These are phyloP conservation scores for Lycium barbarum DNA, from an alignment of 257 asterid genomes.

Conservation along the genomic window DNA sequence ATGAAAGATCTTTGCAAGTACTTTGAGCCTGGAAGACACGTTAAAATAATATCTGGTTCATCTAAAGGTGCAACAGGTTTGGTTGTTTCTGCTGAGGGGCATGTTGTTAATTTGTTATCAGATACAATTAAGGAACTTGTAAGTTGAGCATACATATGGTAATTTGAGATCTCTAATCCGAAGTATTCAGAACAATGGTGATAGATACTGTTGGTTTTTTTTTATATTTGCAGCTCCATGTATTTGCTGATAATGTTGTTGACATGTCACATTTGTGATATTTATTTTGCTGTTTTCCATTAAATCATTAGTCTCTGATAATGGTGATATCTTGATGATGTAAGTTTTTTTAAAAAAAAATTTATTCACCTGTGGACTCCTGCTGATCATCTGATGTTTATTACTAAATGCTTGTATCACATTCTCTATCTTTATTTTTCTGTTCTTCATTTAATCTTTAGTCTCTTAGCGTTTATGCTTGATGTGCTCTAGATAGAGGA, in stretches of 20 bases:
- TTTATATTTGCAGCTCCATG: slow-evolving; percentile 64
- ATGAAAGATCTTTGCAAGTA: slow-evolving; percentile 90
- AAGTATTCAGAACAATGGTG: slow-evolving; percentile 2
- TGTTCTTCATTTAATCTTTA: background rate
- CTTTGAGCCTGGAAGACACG: slow-evolving; percentile 94
- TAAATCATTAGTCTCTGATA: background rate
- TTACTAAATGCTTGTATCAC: background rate
- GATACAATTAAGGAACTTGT: slow-evolving; percentile 98
- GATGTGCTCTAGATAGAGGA: slow-evolving; percentile 65
- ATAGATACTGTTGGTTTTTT: background rate
- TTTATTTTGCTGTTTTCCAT: no score
- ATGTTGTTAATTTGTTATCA: slow-evolving; percentile 90
- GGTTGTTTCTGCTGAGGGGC: slow-evolving; percentile 97
- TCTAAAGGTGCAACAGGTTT: slow-evolving; percentile 97
- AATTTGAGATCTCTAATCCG: slow-evolving; percentile 1
- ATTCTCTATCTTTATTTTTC: background rate
- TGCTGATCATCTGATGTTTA: background rate
- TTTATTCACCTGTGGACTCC: background rate
- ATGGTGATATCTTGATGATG: slow-evolving; percentile 5
- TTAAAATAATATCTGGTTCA: slow-evolving; percentile 90
- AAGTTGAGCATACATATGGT: slow-evolving; percentile 33
- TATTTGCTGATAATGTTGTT: slow-evolving; percentile 91
- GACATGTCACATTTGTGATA: slow-evolving; percentile 48
- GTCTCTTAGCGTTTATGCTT: slow-evolving; percentile 11
- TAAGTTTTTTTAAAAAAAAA: background rate